phyloP scores from a whole-genome alignment of 164 flowering plant species.

The Vitis labrusca region DNA sequence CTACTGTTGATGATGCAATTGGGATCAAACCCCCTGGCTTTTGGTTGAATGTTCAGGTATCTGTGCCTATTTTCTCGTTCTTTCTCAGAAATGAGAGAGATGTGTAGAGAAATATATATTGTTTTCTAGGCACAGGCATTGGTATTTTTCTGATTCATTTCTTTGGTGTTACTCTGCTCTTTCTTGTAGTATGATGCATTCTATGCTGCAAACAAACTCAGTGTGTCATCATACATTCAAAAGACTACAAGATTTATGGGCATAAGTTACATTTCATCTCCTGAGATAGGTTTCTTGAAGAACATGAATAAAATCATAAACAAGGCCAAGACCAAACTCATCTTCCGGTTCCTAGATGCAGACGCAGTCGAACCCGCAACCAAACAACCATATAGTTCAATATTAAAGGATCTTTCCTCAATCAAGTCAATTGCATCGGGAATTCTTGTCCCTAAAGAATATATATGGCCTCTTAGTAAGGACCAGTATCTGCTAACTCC shows the following conservation, averaged over 20 bases:
- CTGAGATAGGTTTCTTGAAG: slow-evolving; percentile 80
- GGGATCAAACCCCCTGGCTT: slow-evolving; percentile 31
- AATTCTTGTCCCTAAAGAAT: slow-evolving; percentile 77
- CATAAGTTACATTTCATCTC: slow-evolving; percentile 64
- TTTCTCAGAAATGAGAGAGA: too few species aligned
- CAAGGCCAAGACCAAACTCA: slow-evolving; percentile 48
- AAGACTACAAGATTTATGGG: slow-evolving; percentile 9
- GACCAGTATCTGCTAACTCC: slow-evolving; percentile 46
- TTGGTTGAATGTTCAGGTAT: slow-evolving; percentile 85
- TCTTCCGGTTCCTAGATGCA: slow-evolving; percentile 46
- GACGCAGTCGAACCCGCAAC: slow-evolving; percentile 71
- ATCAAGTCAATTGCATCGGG: slow-evolving; percentile 76
- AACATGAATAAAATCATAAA: slow-evolving; percentile 32
- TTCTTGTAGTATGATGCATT: slow-evolving; percentile 63
- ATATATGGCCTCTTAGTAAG: slow-evolving; percentile 63
- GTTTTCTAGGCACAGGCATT: too few species aligned
- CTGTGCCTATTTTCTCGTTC: background rate
- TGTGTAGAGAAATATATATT: too few species aligned
- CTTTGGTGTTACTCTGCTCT: background rate
- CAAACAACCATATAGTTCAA: slow-evolving; percentile 44
- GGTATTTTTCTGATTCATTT: background rate
- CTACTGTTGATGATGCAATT: slow-evolving; percentile 38
- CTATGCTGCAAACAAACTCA: slow-evolving; percentile 47
- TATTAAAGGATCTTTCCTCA: slow-evolving; percentile 45
- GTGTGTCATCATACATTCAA: slow-evolving; percentile 27